These are phyloP conservation scores for Erythrobasidium hasegawianum DNA, from an alignment of 1,284 basidiomycete genomes.

Conservation along the genomic window DNA sequence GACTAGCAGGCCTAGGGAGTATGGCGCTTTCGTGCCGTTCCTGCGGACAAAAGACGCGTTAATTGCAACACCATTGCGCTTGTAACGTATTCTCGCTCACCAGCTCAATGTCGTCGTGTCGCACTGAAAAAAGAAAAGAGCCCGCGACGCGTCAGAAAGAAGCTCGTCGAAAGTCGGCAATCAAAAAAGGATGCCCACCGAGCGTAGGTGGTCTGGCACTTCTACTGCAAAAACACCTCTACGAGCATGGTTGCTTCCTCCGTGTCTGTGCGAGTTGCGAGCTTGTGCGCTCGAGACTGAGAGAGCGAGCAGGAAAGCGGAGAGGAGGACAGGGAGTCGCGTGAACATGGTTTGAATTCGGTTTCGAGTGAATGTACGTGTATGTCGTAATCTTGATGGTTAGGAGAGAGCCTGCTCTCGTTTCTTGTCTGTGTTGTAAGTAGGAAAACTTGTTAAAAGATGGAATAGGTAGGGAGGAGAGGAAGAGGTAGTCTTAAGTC, in stretches of 20 bases:
- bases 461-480: no score
- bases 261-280: constrained; percentile 4
- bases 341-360: neutral
- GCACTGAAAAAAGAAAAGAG: neutral
- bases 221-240: constrained; percentile 3
- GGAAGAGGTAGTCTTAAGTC: no score
- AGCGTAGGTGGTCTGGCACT: neutral
- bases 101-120: neutral
- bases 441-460: no score
- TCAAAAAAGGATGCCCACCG: neutral
- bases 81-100: neutral
- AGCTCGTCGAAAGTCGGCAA: no score
- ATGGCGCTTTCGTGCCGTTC: neutral
- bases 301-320: neutral
- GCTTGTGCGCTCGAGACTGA: neutral
- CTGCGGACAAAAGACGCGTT: neutral
- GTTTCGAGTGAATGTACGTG: no score
- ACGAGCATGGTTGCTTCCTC: neutral
- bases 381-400: no score
- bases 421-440: no score
- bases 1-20: neutral
- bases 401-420: no score
- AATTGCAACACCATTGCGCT: no score
- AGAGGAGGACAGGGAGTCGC: neutral
- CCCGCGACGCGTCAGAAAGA: no score